A percentile compares a stretch with the other conserved stretches of the same genome.
Conservation (phyloP, 2,329 filamentous ascomycete species). For the Pseudopithomyces chartarum region DNA sequence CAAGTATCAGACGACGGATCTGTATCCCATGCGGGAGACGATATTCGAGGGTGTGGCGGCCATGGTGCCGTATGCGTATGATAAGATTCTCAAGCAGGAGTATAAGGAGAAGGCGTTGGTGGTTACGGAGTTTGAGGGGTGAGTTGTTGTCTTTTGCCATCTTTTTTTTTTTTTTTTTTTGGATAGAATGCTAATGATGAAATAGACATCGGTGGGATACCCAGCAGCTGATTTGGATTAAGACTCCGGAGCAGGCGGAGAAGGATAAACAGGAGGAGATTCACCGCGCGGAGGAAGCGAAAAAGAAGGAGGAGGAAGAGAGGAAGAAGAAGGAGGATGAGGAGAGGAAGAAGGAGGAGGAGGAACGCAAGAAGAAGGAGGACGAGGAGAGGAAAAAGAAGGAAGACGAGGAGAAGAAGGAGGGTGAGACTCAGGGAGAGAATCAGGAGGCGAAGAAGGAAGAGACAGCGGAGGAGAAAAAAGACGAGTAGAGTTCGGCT, state of each 20-base stretch:
- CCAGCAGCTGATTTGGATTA: slow-evolving; percentile 64
- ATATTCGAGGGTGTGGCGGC: slow-evolving; percentile 76
- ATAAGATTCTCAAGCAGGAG: slow-evolving; percentile 68
- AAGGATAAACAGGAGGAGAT: slow-evolving; percentile 16
- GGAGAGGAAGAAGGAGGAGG: slow-evolving; percentile 5
- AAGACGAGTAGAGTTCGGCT: slow-evolving; percentile 15
- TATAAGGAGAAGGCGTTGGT: slow-evolving; percentile 67
- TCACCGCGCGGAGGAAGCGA: slow-evolving; percentile 15
- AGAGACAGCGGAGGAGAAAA: slow-evolving; percentile 14
- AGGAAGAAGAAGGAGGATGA: slow-evolving; percentile 20
- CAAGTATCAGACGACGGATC: slow-evolving; percentile 69
- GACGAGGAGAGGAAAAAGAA: slow-evolving; percentile 16
- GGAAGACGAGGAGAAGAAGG: slow-evolving; percentile 18
- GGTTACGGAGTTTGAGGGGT: slow-evolving; percentile 66
- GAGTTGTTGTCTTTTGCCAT: slow-evolving; percentile 34
- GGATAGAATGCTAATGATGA: slow-evolving; percentile 14
- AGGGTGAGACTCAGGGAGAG: slow-evolving; percentile 13
- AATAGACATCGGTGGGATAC: slow-evolving; percentile 65
- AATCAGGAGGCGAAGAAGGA: slow-evolving; percentile 11
- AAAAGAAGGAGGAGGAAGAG: slow-evolving; percentile 18
- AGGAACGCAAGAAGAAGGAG: slow-evolving; percentile 11
- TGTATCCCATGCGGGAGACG: slow-evolving; percentile 76
- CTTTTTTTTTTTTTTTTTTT: too few relatives aligned
- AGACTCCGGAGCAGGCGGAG: slow-evolving; percentile 29
- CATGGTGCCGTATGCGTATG: slow-evolving; percentile 71